Conservation (phyloP, 805 yeast species). For the Kazachstania martiniae region DNA sequence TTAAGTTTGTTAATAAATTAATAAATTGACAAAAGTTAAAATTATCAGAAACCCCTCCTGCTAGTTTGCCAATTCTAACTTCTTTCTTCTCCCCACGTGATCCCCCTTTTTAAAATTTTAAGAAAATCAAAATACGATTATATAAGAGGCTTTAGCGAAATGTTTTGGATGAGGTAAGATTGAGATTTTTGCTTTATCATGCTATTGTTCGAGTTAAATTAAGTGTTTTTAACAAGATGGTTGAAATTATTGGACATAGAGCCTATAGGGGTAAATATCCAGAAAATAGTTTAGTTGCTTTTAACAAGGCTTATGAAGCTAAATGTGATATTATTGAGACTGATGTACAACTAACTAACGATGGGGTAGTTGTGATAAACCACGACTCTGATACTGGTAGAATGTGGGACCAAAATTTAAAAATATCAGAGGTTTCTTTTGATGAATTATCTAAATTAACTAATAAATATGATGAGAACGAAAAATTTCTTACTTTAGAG, state of each 20-base stretch:
- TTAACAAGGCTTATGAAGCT: constrained; percentile 36
- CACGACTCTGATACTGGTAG: constrained; percentile 45
- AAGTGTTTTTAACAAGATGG: too few relatives aligned
- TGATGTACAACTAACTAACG: constrained; percentile 44
- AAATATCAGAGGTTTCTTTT: constrained; percentile 30
- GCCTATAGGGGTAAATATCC: constrained; percentile 30
- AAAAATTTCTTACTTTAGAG: constrained; percentile 33
- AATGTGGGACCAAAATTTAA: constrained; percentile 32
- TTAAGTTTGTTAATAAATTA: too few relatives aligned
- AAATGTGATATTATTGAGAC: constrained; percentile 41
- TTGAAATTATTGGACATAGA: constrained; percentile 26
- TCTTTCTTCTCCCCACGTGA: too few relatives aligned
- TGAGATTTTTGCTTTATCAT: too few relatives aligned
- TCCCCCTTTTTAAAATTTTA: too few relatives aligned
- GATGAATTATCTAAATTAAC: constrained; percentile 29
- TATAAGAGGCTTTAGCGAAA: too few relatives aligned
- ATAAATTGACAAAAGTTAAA: too few relatives aligned
- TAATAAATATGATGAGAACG: constrained; percentile 20
- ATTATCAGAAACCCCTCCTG: too few relatives aligned
- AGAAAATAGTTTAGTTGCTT: constrained; percentile 38
- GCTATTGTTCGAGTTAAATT: too few relatives aligned
- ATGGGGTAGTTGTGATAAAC: constrained; percentile 42
- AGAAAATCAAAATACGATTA: too few relatives aligned
- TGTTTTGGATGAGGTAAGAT: too few relatives aligned
- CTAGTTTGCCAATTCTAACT: too few relatives aligned